A percentile compares a stretch with the other conserved stretches of the same genome.
Conservation (phyloP, 129 eudicot species). For the Lonicera japonica region DNA sequence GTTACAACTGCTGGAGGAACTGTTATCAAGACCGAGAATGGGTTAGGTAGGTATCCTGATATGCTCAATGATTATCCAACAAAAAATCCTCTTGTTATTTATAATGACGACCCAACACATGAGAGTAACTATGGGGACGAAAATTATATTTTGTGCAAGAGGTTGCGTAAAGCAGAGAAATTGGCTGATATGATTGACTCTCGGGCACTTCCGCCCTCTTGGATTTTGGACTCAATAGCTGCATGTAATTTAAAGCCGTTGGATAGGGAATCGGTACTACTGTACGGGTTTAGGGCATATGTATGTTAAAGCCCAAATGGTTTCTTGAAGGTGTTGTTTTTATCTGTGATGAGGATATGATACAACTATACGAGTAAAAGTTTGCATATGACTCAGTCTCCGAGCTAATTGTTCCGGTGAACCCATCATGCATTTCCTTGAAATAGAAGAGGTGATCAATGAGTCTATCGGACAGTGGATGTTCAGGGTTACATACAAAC, state of each 20-base stretch:
- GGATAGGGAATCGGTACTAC: too few relatives aligned
- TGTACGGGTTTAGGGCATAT: too few relatives aligned
- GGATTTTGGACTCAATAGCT: slow-evolving; percentile 59
- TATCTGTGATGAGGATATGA: too few relatives aligned
- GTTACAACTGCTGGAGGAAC: slow-evolving; percentile 45
- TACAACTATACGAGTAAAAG: too few relatives aligned
- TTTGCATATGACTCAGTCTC: too few relatives aligned
- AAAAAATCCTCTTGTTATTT: slow-evolving; percentile 23
- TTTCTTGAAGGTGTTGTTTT: too few relatives aligned
- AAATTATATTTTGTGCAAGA: slow-evolving; percentile 9
- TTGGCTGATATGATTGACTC: slow-evolving; percentile 24
- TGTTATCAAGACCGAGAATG: slow-evolving; percentile 25
- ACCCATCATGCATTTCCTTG: too few relatives aligned
- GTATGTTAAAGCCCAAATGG: too few relatives aligned
- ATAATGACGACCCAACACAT: slow-evolving; percentile 19
- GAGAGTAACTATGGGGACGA: slow-evolving; percentile 10
- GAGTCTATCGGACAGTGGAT: too few relatives aligned
- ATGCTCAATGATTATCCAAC: background rate
- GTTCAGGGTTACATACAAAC: too few relatives aligned
- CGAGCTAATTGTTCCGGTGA: too few relatives aligned
- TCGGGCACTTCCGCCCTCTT: slow-evolving; percentile 32
- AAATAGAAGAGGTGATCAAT: too few relatives aligned
- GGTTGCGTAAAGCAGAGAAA: slow-evolving; percentile 25
- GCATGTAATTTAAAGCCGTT: slow-evolving; percentile 31
- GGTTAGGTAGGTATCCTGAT: background rate